Evolutionary conservation across 2,329 filamentous ascomycete genomes (phyloP), one percentile per base, ranked within the genome.

Genomic region (Aspergillus sp.): DNA sequence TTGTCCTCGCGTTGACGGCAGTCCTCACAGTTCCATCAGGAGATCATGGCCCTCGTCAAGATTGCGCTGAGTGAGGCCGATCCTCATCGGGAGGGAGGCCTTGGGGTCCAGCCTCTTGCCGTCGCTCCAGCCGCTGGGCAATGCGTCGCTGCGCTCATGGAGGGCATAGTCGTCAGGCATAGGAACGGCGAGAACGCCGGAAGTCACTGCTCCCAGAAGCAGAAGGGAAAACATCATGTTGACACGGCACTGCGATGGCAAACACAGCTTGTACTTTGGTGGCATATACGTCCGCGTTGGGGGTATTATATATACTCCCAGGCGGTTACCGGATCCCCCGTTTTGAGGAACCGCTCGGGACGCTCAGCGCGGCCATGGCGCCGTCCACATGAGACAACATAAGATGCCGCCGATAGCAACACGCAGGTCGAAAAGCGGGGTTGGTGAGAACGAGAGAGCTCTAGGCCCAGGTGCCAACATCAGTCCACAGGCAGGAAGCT

Each of bases 61-160:
- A 33, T 68, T 68, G 16, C 51, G 52, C 43, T 69, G 66, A n/a
- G 54, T 57, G 30, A 68, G 40, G 12, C 62, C 64, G 41, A 68
- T 66, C n/a, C 63, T 56, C 45, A 68, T 61, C 1, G 65, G 64
- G 28, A 68, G 43, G 17, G 60, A 48, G 0, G 57, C 45, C 34
- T 54, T 42, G 12, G 51, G 40, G 14, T 59, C 47, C 30, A 65
- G 35, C 14, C 46, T 45, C 29, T 42, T 47, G 19, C 36, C 43
- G 33, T 54, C 43, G 7, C 28, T 39, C 54, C 52, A 58, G n/a
- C 37, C 42, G 13, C 24, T 33, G 14, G 52, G 50, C 15, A 53
- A 36, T 8, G 29, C 42, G 16, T 48, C 48, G 8, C 55, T 52
- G 7, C 52, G 49, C 35, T 58, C 55, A 30, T 58, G 54, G 12